A percentile compares a stretch with the other conserved stretches of the same genome.
phyloP scores from a whole-genome alignment of 345 rosid species.

The Populus pruinosa region DNA sequence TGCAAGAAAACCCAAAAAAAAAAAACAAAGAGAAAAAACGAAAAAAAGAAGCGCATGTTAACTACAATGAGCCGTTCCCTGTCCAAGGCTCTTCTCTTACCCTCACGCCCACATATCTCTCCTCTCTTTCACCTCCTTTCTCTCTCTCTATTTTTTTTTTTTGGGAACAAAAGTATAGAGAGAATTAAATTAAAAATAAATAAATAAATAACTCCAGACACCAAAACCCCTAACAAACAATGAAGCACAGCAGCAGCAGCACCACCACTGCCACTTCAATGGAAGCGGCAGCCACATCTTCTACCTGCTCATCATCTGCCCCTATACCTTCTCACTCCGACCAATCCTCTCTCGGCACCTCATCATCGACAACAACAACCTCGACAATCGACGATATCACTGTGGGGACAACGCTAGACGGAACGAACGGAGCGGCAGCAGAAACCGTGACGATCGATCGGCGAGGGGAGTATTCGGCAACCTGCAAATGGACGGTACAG shows the following conservation, averaged over 20 bases:
- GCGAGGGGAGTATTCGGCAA: constrained; percentile 73
- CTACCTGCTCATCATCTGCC: constrained; percentile 19
- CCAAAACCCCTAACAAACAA: not conserved
- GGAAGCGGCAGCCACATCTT: constrained; percentile 52
- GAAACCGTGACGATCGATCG: constrained; percentile 82
- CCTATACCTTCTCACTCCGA: constrained; percentile 33
- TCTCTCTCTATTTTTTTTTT: constrained; percentile 1
- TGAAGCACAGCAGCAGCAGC: constrained; percentile 7
- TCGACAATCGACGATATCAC: constrained; percentile 55
- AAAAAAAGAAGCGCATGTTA: constrained; percentile 17
- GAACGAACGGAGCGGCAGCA: constrained; percentile 67
- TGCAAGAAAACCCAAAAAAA: not conserved
- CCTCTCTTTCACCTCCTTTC: constrained; percentile 4
- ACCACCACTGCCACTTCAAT: constrained; percentile 51
- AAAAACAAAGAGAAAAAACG: not conserved
- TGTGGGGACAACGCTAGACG: constrained; percentile 57
- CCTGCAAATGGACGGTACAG: constrained; percentile 87
- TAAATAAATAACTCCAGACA: not conserved
- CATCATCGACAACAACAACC: constrained; percentile 38
- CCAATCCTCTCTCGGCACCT: constrained; percentile 45
- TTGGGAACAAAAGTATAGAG: not conserved
- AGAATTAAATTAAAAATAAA: not conserved
- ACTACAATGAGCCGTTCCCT: constrained; percentile 32
- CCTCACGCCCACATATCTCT: constrained; percentile 24
- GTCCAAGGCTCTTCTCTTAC: constrained; percentile 22